phyloP scores from a whole-genome alignment of 2,329 filamentous ascomycete genomes.

The Apiospora marii region DNA sequence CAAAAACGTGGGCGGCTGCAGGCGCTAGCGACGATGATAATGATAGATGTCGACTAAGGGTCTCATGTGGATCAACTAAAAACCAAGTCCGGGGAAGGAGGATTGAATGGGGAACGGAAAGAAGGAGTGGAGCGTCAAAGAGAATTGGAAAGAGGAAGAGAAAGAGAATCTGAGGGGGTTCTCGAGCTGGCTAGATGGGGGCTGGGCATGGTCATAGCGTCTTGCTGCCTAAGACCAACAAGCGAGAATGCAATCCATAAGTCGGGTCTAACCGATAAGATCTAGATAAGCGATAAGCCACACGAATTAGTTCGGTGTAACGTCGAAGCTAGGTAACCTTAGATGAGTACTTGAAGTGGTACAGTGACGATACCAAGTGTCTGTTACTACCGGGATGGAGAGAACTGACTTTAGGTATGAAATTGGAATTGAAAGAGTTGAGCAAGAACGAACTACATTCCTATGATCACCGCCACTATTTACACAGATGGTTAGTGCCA shows the following conservation, averaged over 20 bases:
- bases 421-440: no score
- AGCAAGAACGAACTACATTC: no score
- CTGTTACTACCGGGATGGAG: no score
- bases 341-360: not conserved
- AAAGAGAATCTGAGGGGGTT: not conserved
- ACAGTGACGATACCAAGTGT: no score
- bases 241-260: not conserved
- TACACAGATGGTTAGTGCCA: no score
- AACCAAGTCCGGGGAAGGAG: not conserved
- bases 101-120: not conserved
- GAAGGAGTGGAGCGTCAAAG: not conserved
- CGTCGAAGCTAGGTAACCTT: not conserved
- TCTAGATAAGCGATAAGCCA: not conserved
- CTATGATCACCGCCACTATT: no score
- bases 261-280: not conserved
- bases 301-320: not conserved
- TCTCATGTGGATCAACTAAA: not conserved
- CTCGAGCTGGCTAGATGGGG: not conserved
- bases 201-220: not conserved
- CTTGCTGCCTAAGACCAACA: not conserved
- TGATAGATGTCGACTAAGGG: not conserved
- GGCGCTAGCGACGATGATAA: not conserved
- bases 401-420: no score
- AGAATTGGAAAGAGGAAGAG: not conserved
- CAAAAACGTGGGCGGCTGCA: slow-evolving; percentile 1